A percentile compares a stretch with the other conserved stretches of the same genome.
phyloP scores from a whole-genome alignment of 306 rosid genomes.

The Coriaria nepalensis region DNA sequence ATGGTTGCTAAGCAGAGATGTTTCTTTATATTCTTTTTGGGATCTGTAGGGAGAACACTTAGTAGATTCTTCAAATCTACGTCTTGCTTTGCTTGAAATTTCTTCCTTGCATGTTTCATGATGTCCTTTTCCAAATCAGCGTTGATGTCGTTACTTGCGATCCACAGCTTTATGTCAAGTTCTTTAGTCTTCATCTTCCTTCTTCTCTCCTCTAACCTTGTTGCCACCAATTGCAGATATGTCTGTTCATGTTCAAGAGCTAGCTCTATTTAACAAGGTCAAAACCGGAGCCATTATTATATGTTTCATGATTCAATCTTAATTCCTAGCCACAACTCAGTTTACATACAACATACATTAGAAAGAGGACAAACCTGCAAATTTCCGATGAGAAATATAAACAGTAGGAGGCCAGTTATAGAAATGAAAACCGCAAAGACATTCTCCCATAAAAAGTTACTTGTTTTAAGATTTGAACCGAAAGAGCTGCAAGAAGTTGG shows the following conservation, averaged over 20 bases:
- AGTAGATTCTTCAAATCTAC: constrained; percentile 6
- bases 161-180: constrained; percentile 20
- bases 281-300: background rate
- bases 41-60: constrained; percentile 5
- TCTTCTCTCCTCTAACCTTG: constrained; percentile 46
- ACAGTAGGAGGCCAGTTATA: constrained; percentile 16
- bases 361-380: constrained; percentile 17
- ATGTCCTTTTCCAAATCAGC: constrained; percentile 6
- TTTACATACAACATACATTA: background rate
- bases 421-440: constrained; percentile 14
- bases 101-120: constrained; percentile 7
- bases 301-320: background rate
- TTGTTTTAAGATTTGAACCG: constrained; percentile 18
- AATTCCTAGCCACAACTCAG: background rate
- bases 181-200: constrained; percentile 13
- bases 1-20: constrained; percentile 37
- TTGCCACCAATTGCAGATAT: constrained; percentile 47
- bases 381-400: constrained; percentile 27
- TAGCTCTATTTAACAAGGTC: background rate
- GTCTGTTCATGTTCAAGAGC: constrained; percentile 29
- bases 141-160: constrained; percentile 7
- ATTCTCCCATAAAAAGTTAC: constrained; percentile 18
- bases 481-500: constrained; percentile 11
- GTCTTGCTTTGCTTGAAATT: constrained; percentile 7
- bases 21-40: constrained; percentile 19